Conservation (phyloP, 2,329 filamentous ascomycete species). For the Fusarium musae region DNA sequence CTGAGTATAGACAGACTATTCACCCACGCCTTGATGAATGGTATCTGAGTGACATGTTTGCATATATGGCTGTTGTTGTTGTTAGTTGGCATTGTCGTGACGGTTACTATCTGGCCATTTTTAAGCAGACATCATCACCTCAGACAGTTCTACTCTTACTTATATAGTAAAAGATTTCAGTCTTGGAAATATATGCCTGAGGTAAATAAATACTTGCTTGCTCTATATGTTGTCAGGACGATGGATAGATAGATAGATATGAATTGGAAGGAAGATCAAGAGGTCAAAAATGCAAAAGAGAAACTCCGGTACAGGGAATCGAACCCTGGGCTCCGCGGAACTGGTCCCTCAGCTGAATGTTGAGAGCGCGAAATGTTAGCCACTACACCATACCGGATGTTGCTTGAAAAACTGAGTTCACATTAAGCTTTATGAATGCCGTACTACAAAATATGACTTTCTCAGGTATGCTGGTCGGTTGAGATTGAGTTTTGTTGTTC, state of each 20-base stretch:
- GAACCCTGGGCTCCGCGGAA: conserved; percentile 44
- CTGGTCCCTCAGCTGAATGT: conserved; percentile 7
- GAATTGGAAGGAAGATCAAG: too few species aligned
- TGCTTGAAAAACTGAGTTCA: neutral
- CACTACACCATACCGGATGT: conserved; percentile 50
- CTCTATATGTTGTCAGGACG: neutral
- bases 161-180: neutral
- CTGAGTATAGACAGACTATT: too few species aligned
- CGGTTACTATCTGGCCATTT: neutral
- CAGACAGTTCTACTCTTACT: neutral
- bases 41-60: neutral
- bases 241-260: neutral
- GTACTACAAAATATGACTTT: rapidly evolving
- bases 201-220: neutral
- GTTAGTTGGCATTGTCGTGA: neutral
- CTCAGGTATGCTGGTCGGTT: neutral
- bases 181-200: neutral
- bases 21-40: neutral
- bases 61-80: neutral
- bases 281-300: neutral
- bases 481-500: neutral
- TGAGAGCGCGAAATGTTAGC: conserved; percentile 51
- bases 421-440: neutral
- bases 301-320: conserved; percentile 45
- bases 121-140: neutral